Evolutionary conservation across 768 basidiomycete species (phyloP).

Genomic region (Pholiota microspora): DNA sequence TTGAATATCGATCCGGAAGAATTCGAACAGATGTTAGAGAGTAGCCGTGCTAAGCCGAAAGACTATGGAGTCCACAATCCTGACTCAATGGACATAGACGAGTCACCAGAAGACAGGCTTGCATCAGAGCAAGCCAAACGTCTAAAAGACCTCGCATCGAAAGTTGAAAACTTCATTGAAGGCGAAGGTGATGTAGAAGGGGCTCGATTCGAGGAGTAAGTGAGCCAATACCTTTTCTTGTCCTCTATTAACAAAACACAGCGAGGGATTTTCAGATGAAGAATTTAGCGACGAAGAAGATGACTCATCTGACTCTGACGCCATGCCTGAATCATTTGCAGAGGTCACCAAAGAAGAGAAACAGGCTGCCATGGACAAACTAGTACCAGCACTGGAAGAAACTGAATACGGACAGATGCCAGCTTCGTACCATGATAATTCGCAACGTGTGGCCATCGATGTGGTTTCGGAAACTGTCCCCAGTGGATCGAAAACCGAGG

Average conservation of each 20-base stretch:
- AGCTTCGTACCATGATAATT: constrained; percentile 62
- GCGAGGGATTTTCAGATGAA: constrained; percentile 71
- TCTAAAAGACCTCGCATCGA: constrained; percentile 74
- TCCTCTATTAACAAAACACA: constrained; percentile 24
- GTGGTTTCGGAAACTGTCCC: constrained; percentile 43
- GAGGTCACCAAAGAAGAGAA: constrained; percentile 37
- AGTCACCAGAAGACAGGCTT: constrained; percentile 44
- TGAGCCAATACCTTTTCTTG: constrained; percentile 17
- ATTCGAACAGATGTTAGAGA: constrained; percentile 72
- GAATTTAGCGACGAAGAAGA: constrained; percentile 52
- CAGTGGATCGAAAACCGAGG: too few species aligned
- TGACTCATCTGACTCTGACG: constrained; percentile 41
- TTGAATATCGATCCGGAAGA: constrained; percentile 73
- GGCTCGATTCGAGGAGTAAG: constrained; percentile 88
- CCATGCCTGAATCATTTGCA: constrained; percentile 29
- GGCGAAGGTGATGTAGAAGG: constrained; percentile 89
- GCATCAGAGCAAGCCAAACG: constrained; percentile 66
- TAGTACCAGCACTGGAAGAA: constrained; percentile 77
- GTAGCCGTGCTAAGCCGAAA: constrained; percentile 30
- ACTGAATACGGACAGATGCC: constrained; percentile 91
- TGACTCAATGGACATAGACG: constrained; percentile 52
- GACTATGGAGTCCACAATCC: constrained; percentile 11
- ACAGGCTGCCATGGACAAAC: constrained; percentile 69
- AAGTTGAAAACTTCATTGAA: constrained; percentile 89
- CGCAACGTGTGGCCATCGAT: constrained; percentile 59